phyloP scores from a whole-genome alignment of 495 filamentous ascomycete genomes.

The Tuber aestivum region DNA sequence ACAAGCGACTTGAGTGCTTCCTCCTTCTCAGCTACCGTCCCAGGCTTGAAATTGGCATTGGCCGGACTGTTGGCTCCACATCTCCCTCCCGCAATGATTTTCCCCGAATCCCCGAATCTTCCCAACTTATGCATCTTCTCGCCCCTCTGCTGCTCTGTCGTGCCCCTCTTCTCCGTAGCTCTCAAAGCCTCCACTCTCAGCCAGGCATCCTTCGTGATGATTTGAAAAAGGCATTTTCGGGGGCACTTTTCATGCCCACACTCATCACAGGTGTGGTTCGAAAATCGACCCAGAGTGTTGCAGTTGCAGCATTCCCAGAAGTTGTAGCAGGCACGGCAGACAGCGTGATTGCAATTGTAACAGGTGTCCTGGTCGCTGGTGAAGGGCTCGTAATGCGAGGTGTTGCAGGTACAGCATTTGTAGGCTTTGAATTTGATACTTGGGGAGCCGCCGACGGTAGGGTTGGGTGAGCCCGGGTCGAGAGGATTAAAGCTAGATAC shows the following conservation, averaged over 20 bases:
- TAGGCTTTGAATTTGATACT: background rate
- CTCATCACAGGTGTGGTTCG: background rate
- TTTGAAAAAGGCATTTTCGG: background rate
- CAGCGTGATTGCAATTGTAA: background rate
- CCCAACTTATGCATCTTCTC: background rate
- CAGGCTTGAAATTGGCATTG: background rate
- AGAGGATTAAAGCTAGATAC: background rate
- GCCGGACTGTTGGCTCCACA: background rate
- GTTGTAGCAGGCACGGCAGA: background rate
- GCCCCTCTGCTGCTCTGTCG: background rate
- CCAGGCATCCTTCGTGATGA: background rate
- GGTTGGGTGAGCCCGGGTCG: background rate
- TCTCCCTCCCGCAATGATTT: background rate
- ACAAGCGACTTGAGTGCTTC: background rate
- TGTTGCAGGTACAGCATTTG: background rate
- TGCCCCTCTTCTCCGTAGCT: background rate
- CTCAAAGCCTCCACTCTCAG: background rate
- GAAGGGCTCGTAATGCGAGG: background rate
- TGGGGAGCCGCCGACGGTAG: background rate
- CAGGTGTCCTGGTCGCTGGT: background rate
- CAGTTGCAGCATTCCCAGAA: slow-evolving; percentile 2
- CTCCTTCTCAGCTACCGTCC: background rate
- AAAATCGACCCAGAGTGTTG: background rate
- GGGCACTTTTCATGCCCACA: background rate
- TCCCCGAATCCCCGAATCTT: background rate